phyloP scores from a whole-genome alignment of 306 rosid species.

The Vigna trinervia region DNA sequence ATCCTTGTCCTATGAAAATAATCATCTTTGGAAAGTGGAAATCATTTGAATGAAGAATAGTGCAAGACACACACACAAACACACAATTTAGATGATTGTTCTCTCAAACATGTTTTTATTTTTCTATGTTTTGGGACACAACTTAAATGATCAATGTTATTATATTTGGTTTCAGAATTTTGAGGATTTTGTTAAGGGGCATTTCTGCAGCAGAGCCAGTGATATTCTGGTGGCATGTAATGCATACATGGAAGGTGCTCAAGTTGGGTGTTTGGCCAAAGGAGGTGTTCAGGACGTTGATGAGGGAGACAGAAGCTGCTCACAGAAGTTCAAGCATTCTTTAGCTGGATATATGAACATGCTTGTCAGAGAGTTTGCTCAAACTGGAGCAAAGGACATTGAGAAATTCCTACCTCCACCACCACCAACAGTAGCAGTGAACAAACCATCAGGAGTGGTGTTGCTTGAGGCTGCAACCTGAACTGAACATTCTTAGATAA shows the following conservation, averaged over 20 bases:
- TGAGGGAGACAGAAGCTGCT: slow-evolving; percentile 71
- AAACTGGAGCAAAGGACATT: slow-evolving; percentile 67
- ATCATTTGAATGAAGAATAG: slow-evolving; percentile 11
- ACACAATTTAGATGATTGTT: not conserved
- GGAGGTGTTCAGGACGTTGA: slow-evolving; percentile 85
- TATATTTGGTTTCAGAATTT: slow-evolving; percentile 65
- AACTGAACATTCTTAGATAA: slow-evolving; percentile 40
- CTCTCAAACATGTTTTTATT: not conserved
- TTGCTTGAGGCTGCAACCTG: slow-evolving; percentile 48
- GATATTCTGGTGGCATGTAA: slow-evolving; percentile 82
- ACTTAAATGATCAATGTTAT: slow-evolving; percentile 9
- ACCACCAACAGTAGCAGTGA: slow-evolving; percentile 25
- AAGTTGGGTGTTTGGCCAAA: slow-evolving; percentile 80
- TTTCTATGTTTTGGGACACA: slow-evolving; percentile 8
- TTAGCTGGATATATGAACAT: slow-evolving; percentile 44
- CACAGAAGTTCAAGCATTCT: slow-evolving; percentile 58
- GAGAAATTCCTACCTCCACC: slow-evolving; percentile 54
- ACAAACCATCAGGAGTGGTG: slow-evolving; percentile 6
- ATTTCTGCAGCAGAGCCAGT: slow-evolving; percentile 68
- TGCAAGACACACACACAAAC: not conserved
- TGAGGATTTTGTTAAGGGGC: slow-evolving; percentile 79
- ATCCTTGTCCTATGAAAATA: not conserved
- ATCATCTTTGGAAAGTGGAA: not conserved
- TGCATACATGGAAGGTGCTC: slow-evolving; percentile 85
- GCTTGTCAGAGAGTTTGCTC: slow-evolving; percentile 60